phyloP scores from a whole-genome alignment of 1,139 yeast genomes.

The Zygoascus hellenicus region DNA sequence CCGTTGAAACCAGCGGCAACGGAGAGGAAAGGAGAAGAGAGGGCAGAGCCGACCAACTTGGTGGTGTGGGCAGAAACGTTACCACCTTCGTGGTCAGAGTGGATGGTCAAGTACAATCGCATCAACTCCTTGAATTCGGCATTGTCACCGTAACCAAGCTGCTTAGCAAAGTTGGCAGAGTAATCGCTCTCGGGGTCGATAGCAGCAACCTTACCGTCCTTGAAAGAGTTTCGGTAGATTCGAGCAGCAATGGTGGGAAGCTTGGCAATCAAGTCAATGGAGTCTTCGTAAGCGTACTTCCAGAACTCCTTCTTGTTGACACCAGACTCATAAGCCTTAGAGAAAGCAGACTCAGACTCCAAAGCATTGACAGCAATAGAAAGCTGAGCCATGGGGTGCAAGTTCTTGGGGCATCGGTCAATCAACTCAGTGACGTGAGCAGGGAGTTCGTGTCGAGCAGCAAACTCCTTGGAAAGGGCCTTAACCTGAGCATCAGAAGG shows the following conservation, averaged over 20 bases:
- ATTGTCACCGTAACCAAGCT: slow-evolving; percentile 80
- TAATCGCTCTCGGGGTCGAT: slow-evolving; percentile 77
- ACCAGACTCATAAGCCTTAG: slow-evolving; percentile 63
- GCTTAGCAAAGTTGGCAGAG: slow-evolving; percentile 84
- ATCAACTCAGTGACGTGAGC: slow-evolving; percentile 47
- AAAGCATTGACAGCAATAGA: slow-evolving; percentile 61
- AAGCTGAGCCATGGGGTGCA: slow-evolving; percentile 70
- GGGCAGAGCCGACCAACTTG: slow-evolving; percentile 94
- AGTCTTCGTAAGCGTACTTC: slow-evolving; percentile 63
- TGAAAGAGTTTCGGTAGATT: slow-evolving; percentile 61
- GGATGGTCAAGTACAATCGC: slow-evolving; percentile 94
- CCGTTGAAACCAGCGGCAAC: slow-evolving; percentile 96
- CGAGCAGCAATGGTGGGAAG: slow-evolving; percentile 60
- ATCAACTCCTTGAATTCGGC: slow-evolving; percentile 80
- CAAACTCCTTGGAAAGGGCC: slow-evolving; percentile 50
- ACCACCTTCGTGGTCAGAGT: slow-evolving; percentile 99
- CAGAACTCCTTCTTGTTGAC: slow-evolving; percentile 63
- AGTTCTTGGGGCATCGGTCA: slow-evolving; percentile 50
- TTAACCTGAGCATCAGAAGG: slow-evolving; percentile 53
- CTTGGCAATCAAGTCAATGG: slow-evolving; percentile 58
- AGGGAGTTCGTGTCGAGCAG: slow-evolving; percentile 54
- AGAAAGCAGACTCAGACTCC: slow-evolving; percentile 56
- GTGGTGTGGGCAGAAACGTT: slow-evolving; percentile 98
- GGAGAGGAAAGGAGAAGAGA: slow-evolving; percentile 89
- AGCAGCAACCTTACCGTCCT: slow-evolving; percentile 74